Base-by-base conservation (phyloP, 2,329 filamentous ascomycete genomes). In the Pseudophaeomoniella oleicola region DNA sequence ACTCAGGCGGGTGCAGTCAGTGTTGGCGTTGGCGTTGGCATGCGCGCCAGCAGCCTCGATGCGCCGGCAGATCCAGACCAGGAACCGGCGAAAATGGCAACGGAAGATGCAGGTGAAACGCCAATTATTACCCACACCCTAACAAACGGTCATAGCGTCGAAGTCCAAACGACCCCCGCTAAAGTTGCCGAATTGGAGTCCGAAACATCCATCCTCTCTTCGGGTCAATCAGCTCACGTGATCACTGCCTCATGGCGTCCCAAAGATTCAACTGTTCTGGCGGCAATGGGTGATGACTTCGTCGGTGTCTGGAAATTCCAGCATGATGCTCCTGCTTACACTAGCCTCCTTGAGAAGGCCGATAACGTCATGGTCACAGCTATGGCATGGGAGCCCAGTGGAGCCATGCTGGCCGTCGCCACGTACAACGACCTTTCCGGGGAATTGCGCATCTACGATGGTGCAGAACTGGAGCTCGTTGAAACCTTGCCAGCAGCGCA, bases 121-220 rank as follows among this genome's bases (percentile, higher is more conserved):
- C 22, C 22, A n/a, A n/a, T 27, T 9, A 27, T 27, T n/a, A n/a
- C 52, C 19, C 54, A 55, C 39, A 65, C 62, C 9, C 45, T 66
- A 39, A 57, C 54, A 27, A 61, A 51, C 32, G 63, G 64, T 35
- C 52, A 54, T 37, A 67, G 63, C 48, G 51, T 60, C 44, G 62
- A 59, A 40, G 56, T 66, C 39, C 64, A 67, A 50, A 64, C 61
- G 45, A 52, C 53, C 13, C 59, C 62, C 49, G 60, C 63, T 51
- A 67, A 66, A 51, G 57, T 63, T 32, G 51, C 57, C 42, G 62
- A 67, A 48, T 55, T 68, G 39, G 54, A 53, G 29, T 55, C 60
- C 31, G 51, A 62, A 46, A 64, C 63, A 44, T 53, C 53, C 41
- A 48, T 65, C 15, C 46, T 67, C 18, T 51, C 60, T 47, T 45